Percentiles rank a stretch among this genome's conserved stretches.
Conservation (phyloP, 441 rosid genomes). For the Populus hybrid region DNA sequence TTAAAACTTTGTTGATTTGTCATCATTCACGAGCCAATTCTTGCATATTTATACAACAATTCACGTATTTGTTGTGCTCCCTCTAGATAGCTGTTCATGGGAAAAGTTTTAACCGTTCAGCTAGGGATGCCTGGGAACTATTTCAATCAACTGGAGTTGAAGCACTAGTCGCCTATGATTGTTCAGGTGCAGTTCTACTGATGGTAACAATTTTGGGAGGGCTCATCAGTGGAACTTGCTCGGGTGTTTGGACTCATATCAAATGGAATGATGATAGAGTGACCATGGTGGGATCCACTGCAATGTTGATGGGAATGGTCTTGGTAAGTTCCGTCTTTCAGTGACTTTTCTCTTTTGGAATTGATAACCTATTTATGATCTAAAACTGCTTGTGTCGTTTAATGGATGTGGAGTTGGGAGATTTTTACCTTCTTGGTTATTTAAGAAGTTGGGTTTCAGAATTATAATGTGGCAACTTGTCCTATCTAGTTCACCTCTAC, state of each 20-base stretch:
- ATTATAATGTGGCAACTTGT: background rate
- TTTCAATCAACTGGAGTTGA: constrained; percentile 98
- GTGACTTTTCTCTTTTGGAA: constrained; percentile 8
- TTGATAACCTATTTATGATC: background rate
- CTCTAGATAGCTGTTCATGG: constrained; percentile 84
- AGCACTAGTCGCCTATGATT: constrained; percentile 92
- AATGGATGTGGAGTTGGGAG: constrained; percentile 3
- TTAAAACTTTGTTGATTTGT: background rate
- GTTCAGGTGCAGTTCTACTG: constrained; percentile 87
- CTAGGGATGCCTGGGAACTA: constrained; percentile 97
- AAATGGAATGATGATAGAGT: constrained; percentile 57
- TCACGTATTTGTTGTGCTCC: constrained; percentile 6
- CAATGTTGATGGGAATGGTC: constrained; percentile 97
- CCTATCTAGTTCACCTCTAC: background rate
- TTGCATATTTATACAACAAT: constrained; percentile 2
- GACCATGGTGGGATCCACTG: constrained; percentile 80
- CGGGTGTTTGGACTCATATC: constrained; percentile 81
- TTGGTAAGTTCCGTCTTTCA: constrained; percentile 47
- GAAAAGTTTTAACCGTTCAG: constrained; percentile 88
- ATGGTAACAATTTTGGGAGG: constrained; percentile 93
- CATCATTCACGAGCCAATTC: background rate
- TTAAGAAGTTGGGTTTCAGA: constrained; percentile 1
- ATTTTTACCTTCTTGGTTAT: background rate
- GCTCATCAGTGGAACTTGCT: constrained; percentile 80
- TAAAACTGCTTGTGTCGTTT: background rate